A percentile compares a stretch with the other conserved stretches of the same genome.
Conservation (phyloP, 1,284 basidiomycete genomes). For the Tilletia indica region DNA sequence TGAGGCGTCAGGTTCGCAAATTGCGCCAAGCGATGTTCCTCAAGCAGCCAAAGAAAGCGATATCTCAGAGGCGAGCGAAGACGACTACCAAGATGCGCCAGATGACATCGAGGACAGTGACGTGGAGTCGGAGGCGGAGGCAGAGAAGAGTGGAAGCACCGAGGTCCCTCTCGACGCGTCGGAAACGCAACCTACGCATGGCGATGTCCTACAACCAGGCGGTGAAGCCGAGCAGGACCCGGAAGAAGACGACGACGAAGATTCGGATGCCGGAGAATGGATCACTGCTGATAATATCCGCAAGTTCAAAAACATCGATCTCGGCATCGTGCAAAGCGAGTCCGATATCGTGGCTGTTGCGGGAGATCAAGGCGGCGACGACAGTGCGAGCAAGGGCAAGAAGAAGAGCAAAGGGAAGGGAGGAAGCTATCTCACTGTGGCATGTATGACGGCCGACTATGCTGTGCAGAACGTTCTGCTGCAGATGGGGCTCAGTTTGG, state of each 20-base stretch:
- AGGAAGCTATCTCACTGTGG: constrained; percentile 38
- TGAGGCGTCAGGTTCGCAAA: no score
- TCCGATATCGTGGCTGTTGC: constrained; percentile 21
- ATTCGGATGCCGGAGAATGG: constrained; percentile 67
- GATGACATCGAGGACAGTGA: constrained; percentile 20
- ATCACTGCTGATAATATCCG: constrained; percentile 88
- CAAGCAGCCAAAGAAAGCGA: constrained; percentile 12
- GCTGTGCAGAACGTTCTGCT: constrained; percentile 98
- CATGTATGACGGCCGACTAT: constrained; percentile 85
- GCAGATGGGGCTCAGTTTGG: constrained; percentile 87
- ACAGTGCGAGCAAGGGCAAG: constrained; percentile 58
- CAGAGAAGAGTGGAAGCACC: background rate
- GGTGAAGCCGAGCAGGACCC: constrained; percentile 19
- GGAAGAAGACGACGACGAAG: constrained; percentile 17
- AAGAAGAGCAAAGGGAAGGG: constrained; percentile 59
- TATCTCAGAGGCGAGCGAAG: background rate
- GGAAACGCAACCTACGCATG: constrained; percentile 69
- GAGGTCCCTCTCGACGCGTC: constrained; percentile 4
- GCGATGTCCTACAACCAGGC: background rate
- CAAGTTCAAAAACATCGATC: constrained; percentile 81
- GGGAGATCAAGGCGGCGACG: constrained; percentile 54
- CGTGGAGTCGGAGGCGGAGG: constrained; percentile 24
- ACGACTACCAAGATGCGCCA: constrained; percentile 14
- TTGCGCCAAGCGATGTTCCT: no score
- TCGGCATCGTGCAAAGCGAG: constrained; percentile 62